Base-by-base conservation (phyloP, 2,329 filamentous ascomycete species). In the Aspergillus pseudoterreus region DNA sequence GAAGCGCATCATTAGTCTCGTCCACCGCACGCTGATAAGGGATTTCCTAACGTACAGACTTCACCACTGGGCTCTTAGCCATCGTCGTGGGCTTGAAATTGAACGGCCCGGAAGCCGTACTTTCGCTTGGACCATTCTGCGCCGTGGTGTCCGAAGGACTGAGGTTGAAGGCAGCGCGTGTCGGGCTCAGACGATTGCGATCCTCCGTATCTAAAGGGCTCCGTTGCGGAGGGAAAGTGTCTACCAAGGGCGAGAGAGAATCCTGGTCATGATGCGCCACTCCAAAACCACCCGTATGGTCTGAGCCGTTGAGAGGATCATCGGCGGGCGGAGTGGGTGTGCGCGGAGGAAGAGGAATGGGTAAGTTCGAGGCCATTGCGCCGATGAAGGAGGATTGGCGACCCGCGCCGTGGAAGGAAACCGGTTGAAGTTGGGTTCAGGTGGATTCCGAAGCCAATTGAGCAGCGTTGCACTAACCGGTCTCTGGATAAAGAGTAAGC, bases 21-120 rank as follows among this genome's bases (percentile, higher is more conserved):
- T 15, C 33, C 15, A 35, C 15, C 19, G 19, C 11, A 9, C 5
- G 6, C n/a, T 19, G 45, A 33, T 27, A 47, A 30, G 27, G 27
- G 27, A 30, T 30, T 30, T 8, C 75, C 81, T 41, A 76, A 50
- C 64, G 54, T 55, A 91, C 87, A 58, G 89, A 87, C 76, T 91
- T 92, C 51, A 74, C 63, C 52, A 91, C 81, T 2, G 88, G 87
- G 15, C 80, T 80, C 56, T 87, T 87, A 14, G 87, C 85, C 67
- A 91, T 86, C 43, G 85, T 80, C 67, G 88, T 86, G 1, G 92
- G 88, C 73, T 95, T 84, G 72, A 97, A 97, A 74, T 97, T 97
- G 82, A 99, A 97, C 0, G 92, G 92, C 36, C 71, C 71, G 10
- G 68, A 64, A n/a, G 67, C 58, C 41, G 67, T 65, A 57, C 67